Base-by-base conservation (phyloP, 176 grass and related monocot genomes). In the Aegilops speltoides region DNA sequence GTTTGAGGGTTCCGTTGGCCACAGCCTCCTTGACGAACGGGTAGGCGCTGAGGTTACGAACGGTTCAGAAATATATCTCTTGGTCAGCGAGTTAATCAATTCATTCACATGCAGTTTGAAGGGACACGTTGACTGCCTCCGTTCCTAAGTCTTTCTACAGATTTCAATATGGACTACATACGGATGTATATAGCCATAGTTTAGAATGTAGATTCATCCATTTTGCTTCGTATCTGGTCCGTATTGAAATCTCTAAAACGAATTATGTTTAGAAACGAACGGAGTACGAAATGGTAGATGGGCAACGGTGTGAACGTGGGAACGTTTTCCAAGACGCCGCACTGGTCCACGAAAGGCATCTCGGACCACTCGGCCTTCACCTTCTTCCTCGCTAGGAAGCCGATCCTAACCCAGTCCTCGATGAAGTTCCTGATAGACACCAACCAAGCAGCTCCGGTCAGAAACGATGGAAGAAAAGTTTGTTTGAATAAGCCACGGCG, bases 391-490 rank as follows among this genome's bases (percentile, higher is more conserved):
- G 90, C 93, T 0, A 68, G 82, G 17, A 46, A 73, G 2, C 93
- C 85, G 8, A 95, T 89, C 79, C 88, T 94, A 22, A 98, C 96
- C 93, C 96, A 98, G 19, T 94, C 90, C 90, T 98, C 96, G 0
- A 96, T 93, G 66, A 96, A 98, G 57, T 94, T 84, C 60, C 92
- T 98, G 70, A 16, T 23, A 36, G 3, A 63, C 10, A 11, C 26
- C 26, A 68, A 95, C 93, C 8, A 65, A 24, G 25, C 64, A 64
- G 20, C n/a, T 64, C 25, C 4, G 40, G 12, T 82, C 24, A 82
- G 33, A 48, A 17, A 59, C 14, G 11, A 22, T 9, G 45, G 50
- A 48, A 1, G 36, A n/a, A 86, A 23, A n/a, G n/a, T n/a, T n/a
- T n/a, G n/a, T n/a, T n/a, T n/a, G n/a, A n/a, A n/a, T n/a, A n/a